A percentile compares a stretch with the other conserved stretches of the same genome.
Conservation (phyloP, 2,329 filamentous ascomycete genomes). For the Cryphonectria carpinicola region DNA sequence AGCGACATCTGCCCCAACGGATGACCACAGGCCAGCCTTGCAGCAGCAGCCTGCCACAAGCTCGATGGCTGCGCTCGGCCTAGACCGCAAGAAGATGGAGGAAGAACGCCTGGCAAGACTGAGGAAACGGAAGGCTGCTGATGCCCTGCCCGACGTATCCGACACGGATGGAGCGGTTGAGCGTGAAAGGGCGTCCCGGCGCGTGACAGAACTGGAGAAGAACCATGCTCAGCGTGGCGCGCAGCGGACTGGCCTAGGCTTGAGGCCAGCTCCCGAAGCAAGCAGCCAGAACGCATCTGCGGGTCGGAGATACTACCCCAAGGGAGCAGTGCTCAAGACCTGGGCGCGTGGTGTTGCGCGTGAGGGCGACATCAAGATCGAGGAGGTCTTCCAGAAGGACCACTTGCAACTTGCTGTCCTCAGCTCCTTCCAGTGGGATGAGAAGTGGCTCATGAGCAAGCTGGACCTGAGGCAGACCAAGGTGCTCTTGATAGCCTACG, state of each 20-base stretch:
- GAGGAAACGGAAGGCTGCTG: constrained; percentile 53
- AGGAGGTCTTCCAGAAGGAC: constrained; percentile 78
- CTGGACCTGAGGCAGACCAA: constrained; percentile 64
- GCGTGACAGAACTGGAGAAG: constrained; percentile 9
- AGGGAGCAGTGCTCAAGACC: constrained; percentile 79
- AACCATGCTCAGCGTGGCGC: constrained; percentile 11
- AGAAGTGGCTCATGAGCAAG: constrained; percentile 77
- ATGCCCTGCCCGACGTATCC: background rate
- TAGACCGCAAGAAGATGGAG: constrained; percentile 86
- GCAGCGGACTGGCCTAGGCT: constrained; percentile 9
- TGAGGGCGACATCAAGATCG: constrained; percentile 79
- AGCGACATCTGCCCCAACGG: background rate
- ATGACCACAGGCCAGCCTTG: background rate
- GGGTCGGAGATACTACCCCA: constrained; percentile 50
- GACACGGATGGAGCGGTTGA: constrained; percentile 12
- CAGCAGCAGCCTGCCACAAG: background rate
- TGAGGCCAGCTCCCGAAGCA: constrained; percentile 10
- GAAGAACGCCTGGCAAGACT: constrained; percentile 75
- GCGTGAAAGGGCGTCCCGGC: constrained; percentile 26
- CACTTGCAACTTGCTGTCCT: constrained; percentile 77
- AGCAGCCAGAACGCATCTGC: background rate
- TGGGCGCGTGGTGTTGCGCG: constrained; percentile 67
- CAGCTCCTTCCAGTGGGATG: constrained; percentile 86
- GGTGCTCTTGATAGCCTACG: constrained; percentile 64
- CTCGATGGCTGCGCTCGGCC: constrained; percentile 46